Base-by-base conservation (phyloP, 1,139 yeast species). In the Zygoascus hellenicus region DNA sequence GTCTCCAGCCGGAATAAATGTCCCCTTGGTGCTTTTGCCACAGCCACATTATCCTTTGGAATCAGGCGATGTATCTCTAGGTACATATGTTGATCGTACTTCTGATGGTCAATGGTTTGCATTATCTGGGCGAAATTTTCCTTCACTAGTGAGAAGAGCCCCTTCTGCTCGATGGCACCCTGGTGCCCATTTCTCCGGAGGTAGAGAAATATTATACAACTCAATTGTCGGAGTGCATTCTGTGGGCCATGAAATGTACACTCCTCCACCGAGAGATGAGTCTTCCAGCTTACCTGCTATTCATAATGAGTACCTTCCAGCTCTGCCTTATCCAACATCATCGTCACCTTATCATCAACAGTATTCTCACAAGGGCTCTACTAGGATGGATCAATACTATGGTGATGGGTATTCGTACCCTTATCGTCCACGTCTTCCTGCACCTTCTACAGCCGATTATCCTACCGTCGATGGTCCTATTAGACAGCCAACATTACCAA, bases 71-170 rank as follows among this genome's bases (percentile, higher is more conserved):
- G 22, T 48, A 10, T 45, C 33, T 10, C 45, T 61, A 54, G 76
- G 72, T 9, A 75, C 89, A 1, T 88, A 79, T 60, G 70, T 89
- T 17, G 87, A 83, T 53, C 72, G 75, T 52, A 83, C 92, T 0
- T 69, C 74, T 10, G 74, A 74, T 47, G 80, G 81, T 3, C 83
- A 86, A 44, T 89, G 96, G 96, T 87, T 77, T 68, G 97, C 96
- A 9, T 74, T 90, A 77, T 84, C 95, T 29, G 85, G 81, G 54
- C 63, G 66, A 26, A 75, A 81, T 56, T 90, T 82, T 59, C 96
- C 97, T 0, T 80, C 94, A 0, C 65, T 89, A 45, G 89, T 90
- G 16, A 80, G 80, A 51, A 78, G 87, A 22, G 94, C 97, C 0
- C 92, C 95, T 48, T 58, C 53, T 0, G 68, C 74, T 1, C 49